Evolutionary conservation across 257 asterid species (phyloP).

Genomic region (Solanum pinnatisectum): DNA sequence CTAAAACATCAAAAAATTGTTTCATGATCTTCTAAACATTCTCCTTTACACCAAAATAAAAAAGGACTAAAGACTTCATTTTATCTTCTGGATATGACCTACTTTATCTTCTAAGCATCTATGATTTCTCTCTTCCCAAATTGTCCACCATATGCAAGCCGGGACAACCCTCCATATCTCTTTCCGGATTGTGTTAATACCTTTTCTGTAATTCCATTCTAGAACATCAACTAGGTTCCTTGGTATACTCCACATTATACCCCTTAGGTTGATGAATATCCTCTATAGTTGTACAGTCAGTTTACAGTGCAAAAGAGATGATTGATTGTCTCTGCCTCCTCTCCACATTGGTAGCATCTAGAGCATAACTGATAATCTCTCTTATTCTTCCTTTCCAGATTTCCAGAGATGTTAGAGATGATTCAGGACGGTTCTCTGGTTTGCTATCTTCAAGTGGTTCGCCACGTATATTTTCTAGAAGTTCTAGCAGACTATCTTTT

Average conservation of each 20-base stretch:
- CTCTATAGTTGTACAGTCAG: not conserved
- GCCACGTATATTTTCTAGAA: constrained; percentile 86
- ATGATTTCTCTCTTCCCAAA: not conserved
- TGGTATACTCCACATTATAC: not conserved
- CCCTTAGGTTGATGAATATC: not conserved
- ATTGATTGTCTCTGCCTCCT: not conserved
- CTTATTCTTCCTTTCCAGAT: constrained; percentile 26
- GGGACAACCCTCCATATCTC: not conserved
- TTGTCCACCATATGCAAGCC: not conserved
- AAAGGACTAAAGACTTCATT: not conserved
- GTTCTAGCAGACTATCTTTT: constrained; percentile 91
- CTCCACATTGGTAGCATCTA: not conserved
- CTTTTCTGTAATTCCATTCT: not conserved
- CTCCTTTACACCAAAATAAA: not conserved
- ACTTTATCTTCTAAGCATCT: not conserved
- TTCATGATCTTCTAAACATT: not conserved
- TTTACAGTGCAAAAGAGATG: not conserved
- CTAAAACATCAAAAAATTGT: not conserved
- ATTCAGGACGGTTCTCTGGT: constrained; percentile 93
- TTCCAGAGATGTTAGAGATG: constrained; percentile 76
- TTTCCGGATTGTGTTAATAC: not conserved
- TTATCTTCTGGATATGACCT: not conserved
- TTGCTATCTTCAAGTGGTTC: constrained; percentile 84
- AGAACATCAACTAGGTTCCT: not conserved
- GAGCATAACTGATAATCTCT: not conserved